phyloP scores from a whole-genome alignment of 805 yeast genomes.

The Suhomyces xylopsoci region DNA sequence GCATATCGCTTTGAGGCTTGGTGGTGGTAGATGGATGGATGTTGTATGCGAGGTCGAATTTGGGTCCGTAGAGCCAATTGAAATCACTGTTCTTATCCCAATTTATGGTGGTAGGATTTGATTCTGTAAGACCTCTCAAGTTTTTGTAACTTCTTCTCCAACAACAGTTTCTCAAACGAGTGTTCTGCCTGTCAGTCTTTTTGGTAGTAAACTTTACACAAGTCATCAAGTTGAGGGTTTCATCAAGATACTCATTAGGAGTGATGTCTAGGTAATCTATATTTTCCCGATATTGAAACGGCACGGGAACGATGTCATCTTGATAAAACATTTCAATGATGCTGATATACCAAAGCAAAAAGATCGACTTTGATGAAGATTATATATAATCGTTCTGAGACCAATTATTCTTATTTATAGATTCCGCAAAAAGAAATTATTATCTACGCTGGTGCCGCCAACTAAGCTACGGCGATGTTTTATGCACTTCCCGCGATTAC shows the following conservation, averaged over 20 bases:
- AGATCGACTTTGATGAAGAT: not conserved
- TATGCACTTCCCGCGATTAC: not conserved
- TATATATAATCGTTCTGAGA: not conserved
- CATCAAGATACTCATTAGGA: conserved; percentile 6
- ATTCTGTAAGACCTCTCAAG: conserved; percentile 22
- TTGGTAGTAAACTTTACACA: conserved; percentile 8
- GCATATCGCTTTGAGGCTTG: not conserved
- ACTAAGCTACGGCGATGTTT: not conserved
- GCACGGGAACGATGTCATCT: conserved; percentile 3
- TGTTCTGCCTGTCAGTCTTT: conserved; percentile 2
- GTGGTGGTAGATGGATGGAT: not conserved
- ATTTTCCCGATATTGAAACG: conserved; percentile 18
- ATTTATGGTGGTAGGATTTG: conserved; percentile 45
- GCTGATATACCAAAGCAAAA: not conserved
- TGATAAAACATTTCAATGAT: not conserved
- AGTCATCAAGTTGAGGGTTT: conserved; percentile 18
- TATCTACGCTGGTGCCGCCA: not conserved
- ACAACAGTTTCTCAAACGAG: conserved; percentile 28
- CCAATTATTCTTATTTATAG: not conserved
- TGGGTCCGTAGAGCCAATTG: conserved; percentile 56
- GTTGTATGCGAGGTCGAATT: conserved; percentile 11
- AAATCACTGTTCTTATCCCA: conserved; percentile 56
- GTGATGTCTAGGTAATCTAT: conserved; percentile 28
- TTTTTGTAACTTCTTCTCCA: conserved; percentile 42
- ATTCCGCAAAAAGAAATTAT: not conserved